Conservation (phyloP, 2,329 filamentous ascomycete species). For the Colletotrichum cuscutae region DNA sequence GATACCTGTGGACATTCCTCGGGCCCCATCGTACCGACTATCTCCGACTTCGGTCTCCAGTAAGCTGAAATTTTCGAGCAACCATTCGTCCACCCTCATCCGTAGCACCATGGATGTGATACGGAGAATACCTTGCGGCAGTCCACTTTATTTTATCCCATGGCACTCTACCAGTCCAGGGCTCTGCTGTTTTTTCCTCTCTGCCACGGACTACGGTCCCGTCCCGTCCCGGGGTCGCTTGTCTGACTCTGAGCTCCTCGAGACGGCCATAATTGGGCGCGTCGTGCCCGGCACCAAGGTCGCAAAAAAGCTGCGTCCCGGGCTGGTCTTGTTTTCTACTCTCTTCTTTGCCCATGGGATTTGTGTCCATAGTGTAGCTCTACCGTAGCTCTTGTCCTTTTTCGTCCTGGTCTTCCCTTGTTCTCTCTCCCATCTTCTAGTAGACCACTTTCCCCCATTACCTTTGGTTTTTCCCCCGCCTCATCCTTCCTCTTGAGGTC, state of each 20-base stretch:
- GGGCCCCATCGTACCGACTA: conserved; percentile 31
- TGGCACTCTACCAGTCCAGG: too few species aligned
- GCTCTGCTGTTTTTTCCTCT: neutral
- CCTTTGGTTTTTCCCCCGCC: neutral
- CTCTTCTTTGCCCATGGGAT: conserved; percentile 5
- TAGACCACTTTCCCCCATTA: neutral
- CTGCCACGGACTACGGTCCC: neutral
- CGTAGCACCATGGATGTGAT: neutral
- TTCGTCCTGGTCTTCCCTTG: neutral
- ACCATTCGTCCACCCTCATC: conserved; percentile 18
- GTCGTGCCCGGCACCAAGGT: neutral
- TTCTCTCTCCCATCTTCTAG: neutral
- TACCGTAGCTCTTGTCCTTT: neutral
- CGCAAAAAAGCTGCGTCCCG: neutral
- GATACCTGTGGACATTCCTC: conserved; percentile 7
- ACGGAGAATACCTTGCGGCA: neutral
- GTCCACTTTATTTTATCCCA: conserved; percentile 13
- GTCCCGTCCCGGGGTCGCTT: neutral
- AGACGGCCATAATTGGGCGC: conserved; percentile 18
- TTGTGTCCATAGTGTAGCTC: neutral
- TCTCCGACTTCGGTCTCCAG: conserved; percentile 35
- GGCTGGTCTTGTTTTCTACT: neutral
- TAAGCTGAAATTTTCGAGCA: conserved; percentile 31
- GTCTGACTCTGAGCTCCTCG: neutral
- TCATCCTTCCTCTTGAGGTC: neutral